A percentile compares a stretch with the other conserved stretches of the same genome.
phyloP scores from a whole-genome alignment of 192 early-diverging fungal genomes.

The Rhizophlyctis rosea region DNA sequence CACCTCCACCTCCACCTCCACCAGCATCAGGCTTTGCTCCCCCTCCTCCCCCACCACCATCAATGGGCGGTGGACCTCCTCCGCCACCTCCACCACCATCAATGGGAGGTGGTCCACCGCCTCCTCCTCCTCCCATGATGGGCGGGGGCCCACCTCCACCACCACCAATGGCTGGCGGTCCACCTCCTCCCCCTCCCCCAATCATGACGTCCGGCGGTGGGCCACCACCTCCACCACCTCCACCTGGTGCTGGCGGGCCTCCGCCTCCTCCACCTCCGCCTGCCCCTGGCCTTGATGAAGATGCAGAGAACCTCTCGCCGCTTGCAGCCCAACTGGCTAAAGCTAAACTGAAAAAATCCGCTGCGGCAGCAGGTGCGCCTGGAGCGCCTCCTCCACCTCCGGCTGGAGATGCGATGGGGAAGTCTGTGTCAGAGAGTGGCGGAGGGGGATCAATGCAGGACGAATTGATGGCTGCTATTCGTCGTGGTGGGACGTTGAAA shows the following conservation, averaged over 20 bases:
- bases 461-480: too few relatives aligned
- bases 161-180: neutral
- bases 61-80: neutral
- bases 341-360: too few relatives aligned
- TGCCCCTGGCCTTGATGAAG: too few relatives aligned
- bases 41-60: neutral
- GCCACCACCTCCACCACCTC: slow-evolving; percentile 1
- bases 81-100: neutral
- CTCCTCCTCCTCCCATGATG: slow-evolving; percentile 10
- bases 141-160: neutral
- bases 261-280: slow-evolving; percentile 29
- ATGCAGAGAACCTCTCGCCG: too few relatives aligned
- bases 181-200: slow-evolving; percentile 22
- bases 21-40: neutral
- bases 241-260: slow-evolving; percentile 16
- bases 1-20: slow-evolving; percentile 16
- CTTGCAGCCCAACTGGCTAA: too few relatives aligned
- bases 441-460: too few relatives aligned
- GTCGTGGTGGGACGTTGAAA: too few relatives aligned
- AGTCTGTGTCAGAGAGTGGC: too few relatives aligned
- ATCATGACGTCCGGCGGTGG: slow-evolving; percentile 6
- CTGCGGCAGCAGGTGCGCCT: neutral
- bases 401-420: neutral
- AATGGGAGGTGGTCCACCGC: slow-evolving; percentile 1
- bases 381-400: slow-evolving; percentile 14